Conservation (phyloP, 1,284 basidiomycete genomes). For the Cystobasidium sp. region DNA sequence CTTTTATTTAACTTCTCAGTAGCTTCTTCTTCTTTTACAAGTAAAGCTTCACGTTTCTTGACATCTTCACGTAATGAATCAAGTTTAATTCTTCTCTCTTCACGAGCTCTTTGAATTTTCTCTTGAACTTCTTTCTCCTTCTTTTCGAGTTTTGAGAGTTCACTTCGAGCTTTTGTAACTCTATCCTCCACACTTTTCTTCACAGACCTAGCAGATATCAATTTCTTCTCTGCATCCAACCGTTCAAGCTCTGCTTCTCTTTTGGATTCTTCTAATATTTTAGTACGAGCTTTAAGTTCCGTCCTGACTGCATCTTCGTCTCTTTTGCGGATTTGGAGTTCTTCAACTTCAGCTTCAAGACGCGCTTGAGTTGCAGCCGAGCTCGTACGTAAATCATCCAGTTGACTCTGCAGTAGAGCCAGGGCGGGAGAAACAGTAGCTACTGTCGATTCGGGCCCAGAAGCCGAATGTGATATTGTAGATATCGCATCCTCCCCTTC, state of each 20-base stretch:
- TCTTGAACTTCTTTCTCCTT: constrained; percentile 47
- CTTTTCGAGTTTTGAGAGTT: constrained; percentile 68
- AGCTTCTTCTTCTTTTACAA: constrained; percentile 57
- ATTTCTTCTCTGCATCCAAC: constrained; percentile 83
- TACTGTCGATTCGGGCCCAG: constrained; percentile 19
- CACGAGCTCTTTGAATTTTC: constrained; percentile 64
- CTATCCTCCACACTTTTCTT: constrained; percentile 69
- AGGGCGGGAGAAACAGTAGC: constrained; percentile 35
- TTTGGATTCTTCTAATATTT: constrained; percentile 82
- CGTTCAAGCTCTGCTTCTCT: constrained; percentile 76
- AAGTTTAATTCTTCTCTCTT: constrained; percentile 56
- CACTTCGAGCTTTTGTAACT: constrained; percentile 69
- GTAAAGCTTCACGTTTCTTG: constrained; percentile 53
- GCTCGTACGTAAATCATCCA: constrained; percentile 67
- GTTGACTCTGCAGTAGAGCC: constrained; percentile 72
- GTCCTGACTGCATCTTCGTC: constrained; percentile 77
- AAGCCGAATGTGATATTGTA: constrained; percentile 43
- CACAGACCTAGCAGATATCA: constrained; percentile 70
- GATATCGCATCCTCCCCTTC: constrained; percentile 45
- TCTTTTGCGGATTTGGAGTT: constrained; percentile 74
- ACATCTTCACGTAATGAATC: constrained; percentile 55
- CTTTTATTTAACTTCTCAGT: constrained; percentile 68
- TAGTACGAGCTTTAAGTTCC: constrained; percentile 79
- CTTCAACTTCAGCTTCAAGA: constrained; percentile 74
- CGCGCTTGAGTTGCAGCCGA: constrained; percentile 67